Evolutionary conservation across 2,329 filamentous ascomycete species (phyloP), one percentile per base, ranked within the genome.

Genomic region (Apiospora saccharicola): DNA sequence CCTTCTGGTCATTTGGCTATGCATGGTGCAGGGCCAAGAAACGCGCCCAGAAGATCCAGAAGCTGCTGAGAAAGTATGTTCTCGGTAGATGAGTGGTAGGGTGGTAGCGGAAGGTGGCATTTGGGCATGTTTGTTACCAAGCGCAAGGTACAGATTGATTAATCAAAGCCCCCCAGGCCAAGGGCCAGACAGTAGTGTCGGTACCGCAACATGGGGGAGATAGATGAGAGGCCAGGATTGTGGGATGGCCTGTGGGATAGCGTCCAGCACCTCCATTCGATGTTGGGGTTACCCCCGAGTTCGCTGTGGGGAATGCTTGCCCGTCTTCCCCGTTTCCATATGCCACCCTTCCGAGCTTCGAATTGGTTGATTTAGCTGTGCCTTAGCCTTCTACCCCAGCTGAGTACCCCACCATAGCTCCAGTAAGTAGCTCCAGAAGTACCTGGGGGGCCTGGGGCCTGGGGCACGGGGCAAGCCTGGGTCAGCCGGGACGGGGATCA

Each of bases 1-100:
- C 69, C 26, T 61, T 73, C 71, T 73, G 61, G 64, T 73, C 70
- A 69, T 71, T 71, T 70, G 67, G 43, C 70, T 46, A 67, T 73
- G 70, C 70, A 71, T 71, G 70, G 67, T 72, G 70, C 67, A 73
- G 71, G 34, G 70, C 69, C 47, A 24, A 67, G 37, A 46, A 41
- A 46, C 24, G 41, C n/a, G 70, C 47, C 64, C 44, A 72, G 69
- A 70, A 67, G 68, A 70, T 49, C 47, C 57, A 67, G 30, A 67
- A 61, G 68, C 44, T 67, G 68, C 30, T 61, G 53, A 61, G 53
- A 61, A 37, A 61, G 53, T 30, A 16, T 57, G 26, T 57, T 53
- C 53, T 34, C 26, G 16, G 53, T 22, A 57, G 53, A 26, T 19
- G 13, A 14, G 49, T 19, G 51, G 51, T 22, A 34, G 53, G 53